Evolutionary conservation across 2,329 filamentous ascomycete species (phyloP).

Genomic region (Colletotrichum sidae): DNA sequence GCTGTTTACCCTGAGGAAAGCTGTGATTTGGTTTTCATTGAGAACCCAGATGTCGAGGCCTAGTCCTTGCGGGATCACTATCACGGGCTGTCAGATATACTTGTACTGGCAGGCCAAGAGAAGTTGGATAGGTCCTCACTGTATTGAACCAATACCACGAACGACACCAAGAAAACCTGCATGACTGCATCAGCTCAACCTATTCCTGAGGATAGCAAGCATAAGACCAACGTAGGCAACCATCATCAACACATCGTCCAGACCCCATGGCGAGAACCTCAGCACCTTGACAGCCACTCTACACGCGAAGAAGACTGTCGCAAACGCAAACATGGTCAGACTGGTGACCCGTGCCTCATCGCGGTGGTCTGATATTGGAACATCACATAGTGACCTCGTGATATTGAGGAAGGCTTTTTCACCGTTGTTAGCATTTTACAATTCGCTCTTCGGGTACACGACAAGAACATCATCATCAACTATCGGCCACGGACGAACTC

Average conservation of each 20-base stretch:
- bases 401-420: constrained; percentile 23
- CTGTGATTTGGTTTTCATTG: constrained; percentile 12
- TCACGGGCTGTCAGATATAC: background rate
- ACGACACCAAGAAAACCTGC: constrained; percentile 8
- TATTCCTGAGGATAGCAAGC: too few species aligned
- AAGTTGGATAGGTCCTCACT: background rate
- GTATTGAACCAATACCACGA: constrained; percentile 9
- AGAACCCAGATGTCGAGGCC: constrained; percentile 63
- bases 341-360: constrained; percentile 14
- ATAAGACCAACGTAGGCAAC: constrained; percentile 1
- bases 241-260: constrained; percentile 11
- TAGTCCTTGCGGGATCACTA: constrained; percentile 51
- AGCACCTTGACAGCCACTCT: constrained; percentile 10
- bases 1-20: constrained; percentile 9
- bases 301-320: constrained; percentile 14
- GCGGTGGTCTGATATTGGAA: constrained; percentile 17
- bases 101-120: too few species aligned
- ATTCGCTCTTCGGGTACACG: background rate
- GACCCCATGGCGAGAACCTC: constrained; percentile 9
- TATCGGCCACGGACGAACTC: background rate
- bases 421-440: background rate
- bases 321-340: constrained; percentile 19
- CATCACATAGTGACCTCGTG: constrained; percentile 15
- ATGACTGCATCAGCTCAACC: background rate
- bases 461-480: background rate